These are phyloP conservation scores for Primulina eburnea DNA, from an alignment of 257 asterid genomes.

Conservation along the genomic window DNA sequence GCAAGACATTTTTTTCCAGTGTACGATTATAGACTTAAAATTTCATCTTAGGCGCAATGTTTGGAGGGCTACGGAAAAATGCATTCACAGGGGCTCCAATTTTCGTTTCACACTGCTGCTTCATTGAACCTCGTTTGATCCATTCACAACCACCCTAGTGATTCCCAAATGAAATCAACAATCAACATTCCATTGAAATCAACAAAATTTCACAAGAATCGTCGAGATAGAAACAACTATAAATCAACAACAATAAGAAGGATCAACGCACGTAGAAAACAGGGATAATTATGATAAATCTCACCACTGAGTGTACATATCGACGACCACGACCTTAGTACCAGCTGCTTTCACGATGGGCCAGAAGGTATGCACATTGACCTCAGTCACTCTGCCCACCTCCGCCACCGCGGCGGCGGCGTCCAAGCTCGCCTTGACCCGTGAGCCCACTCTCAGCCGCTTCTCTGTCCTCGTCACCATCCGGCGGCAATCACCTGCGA, in stretches of 20 bases:
- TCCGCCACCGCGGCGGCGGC: conserved; percentile 36
- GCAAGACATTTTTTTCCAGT: background rate
- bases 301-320: conserved; percentile 89
- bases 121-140: too few species aligned
- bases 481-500: conserved; percentile 46
- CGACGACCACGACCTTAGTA: conserved; percentile 67
- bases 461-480: conserved; percentile 29
- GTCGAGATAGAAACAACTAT: background rate
- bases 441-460: conserved; percentile 33
- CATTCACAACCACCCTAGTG: background rate
- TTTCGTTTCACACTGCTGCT: too few species aligned
- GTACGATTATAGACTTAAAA: too few species aligned
- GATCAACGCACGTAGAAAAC: background rate
- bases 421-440: conserved; percentile 52
- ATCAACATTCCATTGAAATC: background rate
- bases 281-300: background rate
- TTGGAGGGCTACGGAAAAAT: background rate
- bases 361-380: conserved; percentile 68
- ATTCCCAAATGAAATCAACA: background rate
- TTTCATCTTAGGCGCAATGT: background rate
- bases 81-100: too few species aligned
- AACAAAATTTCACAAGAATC: background rate
- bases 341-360: conserved; percentile 77
- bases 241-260: background rate
- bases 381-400: conserved; percentile 69